Base-by-base conservation (phyloP, 176 grass and related monocot genomes). In the Tillandsia leiboldiana region DNA sequence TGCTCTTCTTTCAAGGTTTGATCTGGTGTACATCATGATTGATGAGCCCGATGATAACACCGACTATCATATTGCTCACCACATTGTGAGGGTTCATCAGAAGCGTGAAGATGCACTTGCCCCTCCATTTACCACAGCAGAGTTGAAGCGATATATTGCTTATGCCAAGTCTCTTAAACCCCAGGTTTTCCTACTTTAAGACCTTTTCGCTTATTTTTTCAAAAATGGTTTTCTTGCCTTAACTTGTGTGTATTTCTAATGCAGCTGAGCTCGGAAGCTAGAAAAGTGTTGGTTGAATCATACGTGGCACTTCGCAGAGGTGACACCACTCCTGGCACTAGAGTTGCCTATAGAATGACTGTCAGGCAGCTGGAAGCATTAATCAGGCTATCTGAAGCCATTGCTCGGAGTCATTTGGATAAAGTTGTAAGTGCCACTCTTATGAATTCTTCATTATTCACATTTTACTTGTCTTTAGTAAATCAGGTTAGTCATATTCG, bases 21-120 rank as follows among this genome's bases (percentile, higher is more conserved):
- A 99, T 82, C 80, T 99, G 71, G 94, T 99, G 48, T 99, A 99
- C 82, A 92, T 99, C 72, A 99, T 99, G 94, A 93, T 99, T 1
- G 94, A 99, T 77, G 94, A 99, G 66, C 94, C 94, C 65, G 94
- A 99, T 58, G 94, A 99, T 78, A 99, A 80, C 70, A 99, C 84
- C 53, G 94, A 99, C 65, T 99, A 99, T 77, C 84, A 99, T 70
- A 93, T 99, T 72, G 94, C 94, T 76, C 89, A 99, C 81, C 94
- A 99, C 74, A 93, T 99, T 61, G 89, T 99, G 79, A 89, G 94
- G 79, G 89, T 99, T 72, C 94, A 90, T 87, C 94, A 99, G 70
- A 99, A 90, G 79, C 80, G 75, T 20, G 94, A 93, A 79, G 86
- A 92, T 75, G 94, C 94, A 63, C 89, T 99, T 63, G 79, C 94